phyloP scores from a whole-genome alignment of 2,329 filamentous ascomycete genomes.

The Alternaria dauci region DNA sequence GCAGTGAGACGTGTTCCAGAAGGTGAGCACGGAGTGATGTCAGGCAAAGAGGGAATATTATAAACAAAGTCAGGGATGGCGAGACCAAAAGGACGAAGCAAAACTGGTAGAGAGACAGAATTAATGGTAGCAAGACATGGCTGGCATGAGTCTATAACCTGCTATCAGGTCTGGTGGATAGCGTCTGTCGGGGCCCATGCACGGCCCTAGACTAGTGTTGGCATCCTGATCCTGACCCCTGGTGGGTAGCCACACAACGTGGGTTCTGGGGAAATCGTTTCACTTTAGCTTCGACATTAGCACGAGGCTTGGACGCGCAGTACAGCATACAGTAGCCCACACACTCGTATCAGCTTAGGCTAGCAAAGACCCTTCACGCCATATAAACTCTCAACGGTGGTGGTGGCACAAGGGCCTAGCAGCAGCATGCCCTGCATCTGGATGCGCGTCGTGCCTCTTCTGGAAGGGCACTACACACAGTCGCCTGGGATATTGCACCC shows the following conservation, averaged over 20 bases:
- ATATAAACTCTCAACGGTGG: constrained; percentile 27
- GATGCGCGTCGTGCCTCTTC: constrained; percentile 27
- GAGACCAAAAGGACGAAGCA: constrained; percentile 22
- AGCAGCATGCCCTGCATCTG: constrained; percentile 29
- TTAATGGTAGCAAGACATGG: constrained; percentile 37
- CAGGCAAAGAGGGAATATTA: constrained; percentile 27
- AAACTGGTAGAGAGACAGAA: constrained; percentile 29
- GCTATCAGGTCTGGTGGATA: constrained; percentile 45
- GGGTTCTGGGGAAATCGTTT: constrained; percentile 52
- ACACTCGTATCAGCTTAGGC: constrained; percentile 18
- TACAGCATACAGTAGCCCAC: constrained; percentile 26
- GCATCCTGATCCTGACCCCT: constrained; percentile 39
- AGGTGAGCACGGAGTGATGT: constrained; percentile 19
- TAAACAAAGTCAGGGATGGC: constrained; percentile 19
- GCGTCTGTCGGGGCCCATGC: constrained; percentile 36
- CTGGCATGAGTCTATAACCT: constrained; percentile 49
- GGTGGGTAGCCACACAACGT: constrained; percentile 48
- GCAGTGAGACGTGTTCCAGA: constrained; percentile 32
- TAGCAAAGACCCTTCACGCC: constrained; percentile 14
- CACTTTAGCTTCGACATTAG: constrained; percentile 39
- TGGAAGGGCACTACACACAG: constrained; percentile 32
- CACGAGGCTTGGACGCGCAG: constrained; percentile 26
- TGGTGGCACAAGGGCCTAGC: no score
- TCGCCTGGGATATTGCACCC: constrained; percentile 29
- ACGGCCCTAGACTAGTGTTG: constrained; percentile 36